phyloP scores from a whole-genome alignment of 345 rosid species.

The Aethionema arabicum region DNA sequence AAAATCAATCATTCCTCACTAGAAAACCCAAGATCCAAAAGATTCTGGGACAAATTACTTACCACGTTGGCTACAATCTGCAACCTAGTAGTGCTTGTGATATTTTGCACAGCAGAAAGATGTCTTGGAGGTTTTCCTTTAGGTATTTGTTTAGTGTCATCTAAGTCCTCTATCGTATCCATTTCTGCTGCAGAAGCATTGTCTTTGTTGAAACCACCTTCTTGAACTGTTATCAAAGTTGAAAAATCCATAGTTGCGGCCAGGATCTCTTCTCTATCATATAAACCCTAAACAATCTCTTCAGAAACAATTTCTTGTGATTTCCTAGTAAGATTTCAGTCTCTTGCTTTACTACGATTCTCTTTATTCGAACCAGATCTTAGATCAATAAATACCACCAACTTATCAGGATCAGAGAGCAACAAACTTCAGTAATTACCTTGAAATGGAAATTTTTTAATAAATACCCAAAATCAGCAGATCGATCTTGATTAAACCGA shows the following conservation, averaged over 20 bases:
- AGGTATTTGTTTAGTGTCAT: constrained; percentile 48
- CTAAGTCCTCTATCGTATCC: constrained; percentile 47
- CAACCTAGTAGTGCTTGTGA: constrained; percentile 48
- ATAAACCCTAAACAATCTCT: constrained; percentile 24
- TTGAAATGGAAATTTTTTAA: constrained; percentile 15
- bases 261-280: constrained; percentile 44
- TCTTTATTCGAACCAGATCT: constrained; percentile 12
- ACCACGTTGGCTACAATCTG: constrained; percentile 56
- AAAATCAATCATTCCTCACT: neutral
- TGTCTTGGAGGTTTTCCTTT: constrained; percentile 79
- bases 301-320: constrained; percentile 4
- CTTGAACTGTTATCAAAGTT: constrained; percentile 45
- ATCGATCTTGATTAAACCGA: constrained; percentile 22
- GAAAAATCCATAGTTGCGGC: constrained; percentile 67
- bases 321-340: neutral
- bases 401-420: constrained; percentile 22
- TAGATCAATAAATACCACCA: constrained; percentile 24
- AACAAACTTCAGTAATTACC: constrained; percentile 22
- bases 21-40: constrained; percentile 5
- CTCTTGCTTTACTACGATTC: constrained; percentile 11
- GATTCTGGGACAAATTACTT: constrained; percentile 17
- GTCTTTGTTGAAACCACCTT: constrained; percentile 47
- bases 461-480: constrained; percentile 28
- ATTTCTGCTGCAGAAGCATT: constrained; percentile 40
- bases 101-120: constrained; percentile 44